Base-by-base conservation (phyloP, 1,284 basidiomycete genomes). In the Prillingera fragicola region DNA sequence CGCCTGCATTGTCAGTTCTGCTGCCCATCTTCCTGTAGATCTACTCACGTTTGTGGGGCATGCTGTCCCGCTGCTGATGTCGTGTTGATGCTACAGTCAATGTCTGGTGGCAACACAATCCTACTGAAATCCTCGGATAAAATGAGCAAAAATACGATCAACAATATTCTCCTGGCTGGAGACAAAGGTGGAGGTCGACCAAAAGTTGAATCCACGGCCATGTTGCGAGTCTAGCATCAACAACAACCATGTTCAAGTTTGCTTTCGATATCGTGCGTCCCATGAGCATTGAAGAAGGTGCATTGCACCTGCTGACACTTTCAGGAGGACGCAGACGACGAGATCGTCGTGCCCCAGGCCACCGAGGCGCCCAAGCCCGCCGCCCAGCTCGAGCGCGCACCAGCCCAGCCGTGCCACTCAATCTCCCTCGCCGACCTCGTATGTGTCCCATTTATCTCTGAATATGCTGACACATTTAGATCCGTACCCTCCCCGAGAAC, bases 201-300 rank as follows among this genome's bases (percentile, higher is more conserved):
- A 44, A 45, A 50, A 43, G 41, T 43, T 42, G 36, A 12, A n/a
- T n/a, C n/a, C n/a, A n/a, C n/a, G n/a, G n/a, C n/a, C 22, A 13
- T 33, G 19, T 15, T 2, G 10, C 25, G 5, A 5, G 22, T 24
- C 15, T 37, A 8, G 18, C 41, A 24, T 8, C 27, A n/a, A 24
- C 14, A 17, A 38, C 23, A n/a, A 38, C 31, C 43, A 70, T 71
- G 70, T 73, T 74, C 67, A 74, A 73, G 43, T 74, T 74, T 46
- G 67, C 65, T 40, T 74, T 74, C 43, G 62, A 71, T 33, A 41
- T 72, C 18, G 70, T 70, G 35, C 37, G 62, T 40, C 23, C 31
- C n/a, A n/a, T n/a, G n/a, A n/a, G n/a, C n/a, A n/a, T n/a, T n/a
- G n/a, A 28, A 19, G 13, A 26, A 4, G 14, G 8, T 10, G 5